Evolutionary conservation across 2,329 filamentous ascomycete species (phyloP).

Genomic region (Pseudogymnoascus sp.): DNA sequence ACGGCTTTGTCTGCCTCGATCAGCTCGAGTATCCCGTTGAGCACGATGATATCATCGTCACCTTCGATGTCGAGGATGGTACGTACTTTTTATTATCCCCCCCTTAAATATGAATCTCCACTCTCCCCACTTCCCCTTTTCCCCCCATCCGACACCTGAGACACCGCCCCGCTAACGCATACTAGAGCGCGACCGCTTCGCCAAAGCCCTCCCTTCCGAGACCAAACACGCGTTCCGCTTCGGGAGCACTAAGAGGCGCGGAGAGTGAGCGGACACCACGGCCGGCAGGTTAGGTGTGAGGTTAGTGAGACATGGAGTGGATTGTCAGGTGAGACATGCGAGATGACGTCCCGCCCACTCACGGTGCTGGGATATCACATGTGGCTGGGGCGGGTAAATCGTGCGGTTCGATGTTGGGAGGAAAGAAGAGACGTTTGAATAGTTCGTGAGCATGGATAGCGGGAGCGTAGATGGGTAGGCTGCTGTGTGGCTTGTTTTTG

Average conservation of each 20-base stretch:
- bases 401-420: neutral
- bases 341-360: neutral
- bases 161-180: neutral
- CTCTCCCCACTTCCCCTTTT: neutral
- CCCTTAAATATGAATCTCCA: too few relatives aligned
- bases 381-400: neutral
- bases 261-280: neutral
- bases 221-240: constrained; percentile 3
- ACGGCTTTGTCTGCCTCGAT: constrained; percentile 72
- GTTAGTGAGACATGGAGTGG: neutral
- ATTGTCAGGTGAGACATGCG: neutral
- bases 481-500: neutral
- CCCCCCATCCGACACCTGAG: neutral
- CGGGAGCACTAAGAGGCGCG: neutral
- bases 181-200: constrained; percentile 6
- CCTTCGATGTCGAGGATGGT: constrained; percentile 71
- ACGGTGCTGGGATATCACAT: neutral
- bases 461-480: neutral
- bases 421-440: neutral
- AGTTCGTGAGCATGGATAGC: neutral
- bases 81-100: too few relatives aligned
- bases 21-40: constrained; percentile 78
- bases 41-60: constrained; percentile 76
- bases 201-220: constrained; percentile 8
- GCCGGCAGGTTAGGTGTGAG: neutral